Conservation (phyloP, 345 rosid species). For the Diplotaxis tenuifolia region DNA sequence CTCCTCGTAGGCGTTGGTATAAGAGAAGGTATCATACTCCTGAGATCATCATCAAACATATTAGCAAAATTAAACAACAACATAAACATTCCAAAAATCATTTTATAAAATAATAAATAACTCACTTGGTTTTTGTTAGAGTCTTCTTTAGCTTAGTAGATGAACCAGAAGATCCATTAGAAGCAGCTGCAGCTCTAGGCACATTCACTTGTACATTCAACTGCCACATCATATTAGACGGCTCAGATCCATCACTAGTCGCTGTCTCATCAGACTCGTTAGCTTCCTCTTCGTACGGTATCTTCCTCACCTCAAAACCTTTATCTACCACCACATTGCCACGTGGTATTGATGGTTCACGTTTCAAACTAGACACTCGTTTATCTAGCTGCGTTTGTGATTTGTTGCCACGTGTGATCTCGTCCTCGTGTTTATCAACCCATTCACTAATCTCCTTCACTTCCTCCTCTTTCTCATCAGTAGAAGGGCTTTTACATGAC, state of each 20-base stretch:
- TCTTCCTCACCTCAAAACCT: constrained; percentile 48
- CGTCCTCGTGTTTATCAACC: constrained; percentile 44
- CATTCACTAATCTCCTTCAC: constrained; percentile 44
- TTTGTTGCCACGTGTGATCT: constrained; percentile 35
- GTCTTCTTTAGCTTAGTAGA: constrained; percentile 51
- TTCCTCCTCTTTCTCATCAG: constrained; percentile 53
- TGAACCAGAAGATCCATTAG: constrained; percentile 42
- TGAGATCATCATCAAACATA: constrained; percentile 25
- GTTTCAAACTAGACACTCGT: constrained; percentile 23
- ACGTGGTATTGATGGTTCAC: constrained; percentile 2
- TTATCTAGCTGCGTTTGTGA: constrained; percentile 31
- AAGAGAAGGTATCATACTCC: constrained; percentile 78
- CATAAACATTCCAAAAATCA: background rate
- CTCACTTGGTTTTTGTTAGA: constrained; percentile 43
- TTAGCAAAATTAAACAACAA: background rate
- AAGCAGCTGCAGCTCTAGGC: constrained; percentile 39
- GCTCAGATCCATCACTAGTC: constrained; percentile 73
- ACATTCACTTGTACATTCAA: constrained; percentile 57
- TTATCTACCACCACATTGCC: constrained; percentile 34
- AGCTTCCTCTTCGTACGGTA: constrained; percentile 32
- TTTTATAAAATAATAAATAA: background rate
- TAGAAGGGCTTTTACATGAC: constrained; percentile 42
- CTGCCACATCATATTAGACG: constrained; percentile 60
- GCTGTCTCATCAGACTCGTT: constrained; percentile 63
- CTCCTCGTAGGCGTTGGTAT: constrained; percentile 65